Base-by-base conservation (phyloP, 768 basidiomycete species). In the Mycena leptocephala region DNA sequence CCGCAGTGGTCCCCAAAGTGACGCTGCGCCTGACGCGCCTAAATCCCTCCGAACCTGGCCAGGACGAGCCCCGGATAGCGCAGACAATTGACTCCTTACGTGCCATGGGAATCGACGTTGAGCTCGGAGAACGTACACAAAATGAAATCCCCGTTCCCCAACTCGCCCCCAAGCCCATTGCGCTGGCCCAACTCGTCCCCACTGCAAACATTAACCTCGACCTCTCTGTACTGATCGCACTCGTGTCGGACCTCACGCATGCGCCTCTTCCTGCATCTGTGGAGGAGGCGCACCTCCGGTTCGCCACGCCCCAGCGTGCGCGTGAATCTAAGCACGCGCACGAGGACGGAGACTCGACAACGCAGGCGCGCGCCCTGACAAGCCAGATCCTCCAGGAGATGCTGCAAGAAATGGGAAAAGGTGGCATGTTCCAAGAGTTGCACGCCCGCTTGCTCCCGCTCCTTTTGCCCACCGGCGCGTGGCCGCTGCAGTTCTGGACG, bases 181-280 rank as follows among this genome's bases (percentile, higher is more conserved):
- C 81, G 3, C 30, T 80, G 64, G 32, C 75, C 20, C 75, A 81
- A 58, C 81, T 89, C 43, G 70, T 81, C 13, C 94, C 94, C 1
- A 95, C 94, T 0, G 79, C 79, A 8, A 85, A 88, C 61, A 88
- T 98, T 83, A 95, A 96, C 77, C 89, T 97, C 39, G 97, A 98
- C 81, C 88, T 98, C 14, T 97, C 95, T 0, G 89, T 95, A 1
- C 89, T 98, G 58, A 94, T 98, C 68, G 96, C 97, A 0, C 89
- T 97, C 33, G 89, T 95, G 53, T 96, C 95, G 14, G 95, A 96
- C 76, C 91, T 96, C 65, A 94, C 95, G 0, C 96, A 97, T 82
- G 87, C 93, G 0, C 87, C 89, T 1, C 86, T 96, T 0, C 96
- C 96, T 0, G 51, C 74, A 0, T 87, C 88, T 0, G 78, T 88